These are phyloP conservation scores for Phanerochaete sordida DNA, from an alignment of 768 basidiomycete genomes.

Conservation along the genomic window DNA sequence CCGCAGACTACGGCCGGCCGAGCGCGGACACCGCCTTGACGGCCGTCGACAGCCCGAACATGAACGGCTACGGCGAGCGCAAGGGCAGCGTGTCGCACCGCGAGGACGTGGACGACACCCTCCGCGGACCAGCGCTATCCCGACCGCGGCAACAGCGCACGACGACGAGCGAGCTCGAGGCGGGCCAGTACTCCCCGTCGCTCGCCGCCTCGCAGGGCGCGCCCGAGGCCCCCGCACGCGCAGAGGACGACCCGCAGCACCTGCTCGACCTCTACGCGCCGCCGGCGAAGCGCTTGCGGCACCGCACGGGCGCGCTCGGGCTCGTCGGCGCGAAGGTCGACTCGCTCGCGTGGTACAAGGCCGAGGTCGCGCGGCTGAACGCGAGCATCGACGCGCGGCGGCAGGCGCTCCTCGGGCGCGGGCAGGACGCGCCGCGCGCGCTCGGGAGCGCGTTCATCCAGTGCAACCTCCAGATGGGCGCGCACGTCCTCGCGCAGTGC, in stretches of 20 bases:
- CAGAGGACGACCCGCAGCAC: neutral
- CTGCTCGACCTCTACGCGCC: slow-evolving; percentile 5
- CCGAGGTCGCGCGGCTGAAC: slow-evolving; percentile 50
- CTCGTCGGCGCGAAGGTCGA: slow-evolving; percentile 12
- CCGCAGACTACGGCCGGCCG: neutral
- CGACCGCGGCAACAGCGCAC: slow-evolving; percentile 1
- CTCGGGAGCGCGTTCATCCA: slow-evolving; percentile 59
- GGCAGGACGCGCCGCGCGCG: slow-evolving; percentile 29
- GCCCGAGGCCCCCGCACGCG: neutral
- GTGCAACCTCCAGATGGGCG: slow-evolving; percentile 71
- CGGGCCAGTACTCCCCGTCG: neutral
- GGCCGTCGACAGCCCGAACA: neutral
- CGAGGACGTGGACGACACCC: neutral
- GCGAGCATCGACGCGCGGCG: slow-evolving; percentile 38
- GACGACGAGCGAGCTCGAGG: slow-evolving; percentile 9
- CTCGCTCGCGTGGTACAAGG: slow-evolving; percentile 35
- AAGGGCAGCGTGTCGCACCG: neutral
- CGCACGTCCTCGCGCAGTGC: slow-evolving; percentile 65
- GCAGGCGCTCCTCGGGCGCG: slow-evolving; percentile 32
- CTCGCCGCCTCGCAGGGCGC: neutral
- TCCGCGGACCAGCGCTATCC: neutral
- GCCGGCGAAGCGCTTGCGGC: slow-evolving; percentile 1
- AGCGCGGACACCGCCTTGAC: slow-evolving; percentile 2
- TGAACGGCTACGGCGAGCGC: neutral
- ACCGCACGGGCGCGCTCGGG: slow-evolving; percentile 7